These are phyloP conservation scores for Metroxylon sagu DNA, from an alignment of 176 grass and related monocot species.

Conservation along the genomic window DNA sequence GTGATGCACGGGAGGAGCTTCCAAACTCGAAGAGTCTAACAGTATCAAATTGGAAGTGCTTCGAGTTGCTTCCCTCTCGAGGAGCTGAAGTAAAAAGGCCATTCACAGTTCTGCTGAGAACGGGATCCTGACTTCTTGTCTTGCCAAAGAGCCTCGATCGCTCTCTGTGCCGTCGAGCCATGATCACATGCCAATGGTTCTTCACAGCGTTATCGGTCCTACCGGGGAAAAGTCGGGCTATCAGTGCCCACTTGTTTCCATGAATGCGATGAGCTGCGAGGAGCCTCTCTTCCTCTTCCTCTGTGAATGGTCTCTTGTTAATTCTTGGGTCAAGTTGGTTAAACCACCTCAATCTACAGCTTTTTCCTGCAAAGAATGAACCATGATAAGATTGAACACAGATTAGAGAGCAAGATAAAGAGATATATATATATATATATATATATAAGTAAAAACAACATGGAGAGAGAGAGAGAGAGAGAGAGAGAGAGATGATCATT, in stretches of 20 bases:
- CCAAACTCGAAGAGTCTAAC: constrained; percentile 12
- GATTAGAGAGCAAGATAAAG: neutral
- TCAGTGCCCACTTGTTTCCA: constrained; percentile 79
- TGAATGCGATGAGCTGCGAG: constrained; percentile 51
- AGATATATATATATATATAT: too few species aligned
- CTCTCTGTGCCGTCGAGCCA: constrained; percentile 60
- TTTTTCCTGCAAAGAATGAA: constrained; percentile 51
- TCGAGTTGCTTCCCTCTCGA: neutral
- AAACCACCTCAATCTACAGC: constrained; percentile 89
- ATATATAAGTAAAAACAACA: neutral
- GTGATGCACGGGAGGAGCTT: constrained; percentile 2
- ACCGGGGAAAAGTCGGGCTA: constrained; percentile 69
- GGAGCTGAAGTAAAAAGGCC: constrained; percentile 11
- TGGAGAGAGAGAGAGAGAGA: neutral
- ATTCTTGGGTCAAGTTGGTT: constrained; percentile 90
- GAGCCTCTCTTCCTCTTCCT: constrained; percentile 62
- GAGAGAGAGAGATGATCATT: too few species aligned
- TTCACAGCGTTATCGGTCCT: constrained; percentile 89
- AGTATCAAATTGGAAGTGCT: too few species aligned
- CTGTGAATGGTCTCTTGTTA: constrained; percentile 63
- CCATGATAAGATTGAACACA: neutral
- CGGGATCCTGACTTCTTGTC: constrained; percentile 14
- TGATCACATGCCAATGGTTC: constrained; percentile 90
- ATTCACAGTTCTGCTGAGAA: constrained; percentile 1
- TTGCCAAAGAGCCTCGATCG: constrained; percentile 26